Conservation (phyloP, 1,284 basidiomycete species). For the Chiua sp. region DNA sequence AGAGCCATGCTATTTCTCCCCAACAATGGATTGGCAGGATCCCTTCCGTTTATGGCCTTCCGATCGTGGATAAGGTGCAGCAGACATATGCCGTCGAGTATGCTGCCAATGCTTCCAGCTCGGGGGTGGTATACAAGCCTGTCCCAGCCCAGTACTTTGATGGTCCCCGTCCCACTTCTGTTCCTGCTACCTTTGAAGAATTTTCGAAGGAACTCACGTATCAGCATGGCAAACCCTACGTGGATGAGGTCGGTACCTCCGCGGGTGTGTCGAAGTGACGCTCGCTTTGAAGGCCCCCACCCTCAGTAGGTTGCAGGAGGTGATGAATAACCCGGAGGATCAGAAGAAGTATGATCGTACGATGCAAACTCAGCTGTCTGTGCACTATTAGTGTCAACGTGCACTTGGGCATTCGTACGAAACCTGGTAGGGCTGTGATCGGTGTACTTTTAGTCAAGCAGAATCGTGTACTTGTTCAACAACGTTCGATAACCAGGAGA, state of each 20-base stretch:
- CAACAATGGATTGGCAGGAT: conserved; percentile 16
- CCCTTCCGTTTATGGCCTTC: conserved; percentile 17
- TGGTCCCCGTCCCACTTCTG: not conserved
- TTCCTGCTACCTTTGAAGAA: not conserved
- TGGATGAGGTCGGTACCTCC: not conserved
- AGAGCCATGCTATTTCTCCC: not conserved
- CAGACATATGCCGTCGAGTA: not conserved
- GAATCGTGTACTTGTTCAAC: no score
- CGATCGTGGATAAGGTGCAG: not conserved
- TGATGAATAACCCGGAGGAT: no score
- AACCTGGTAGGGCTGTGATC: no score
- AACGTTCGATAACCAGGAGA: no score
- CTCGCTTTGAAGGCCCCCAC: no score
- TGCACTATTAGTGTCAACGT: no score
- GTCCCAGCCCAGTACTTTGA: not conserved
- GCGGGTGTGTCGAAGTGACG: no score
- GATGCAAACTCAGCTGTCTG: no score
- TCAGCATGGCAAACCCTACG: not conserved
- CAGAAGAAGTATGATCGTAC: no score
- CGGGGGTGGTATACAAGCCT: conserved; percentile 5
- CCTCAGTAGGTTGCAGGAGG: no score
- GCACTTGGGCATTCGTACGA: no score
- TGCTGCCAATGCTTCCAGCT: not conserved
- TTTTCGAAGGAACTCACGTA: not conserved
- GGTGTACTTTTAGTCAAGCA: no score